These are phyloP conservation scores for Podospora pseudopauciseta DNA, from an alignment of 495 filamentous ascomycete species.

Conservation along the genomic window DNA sequence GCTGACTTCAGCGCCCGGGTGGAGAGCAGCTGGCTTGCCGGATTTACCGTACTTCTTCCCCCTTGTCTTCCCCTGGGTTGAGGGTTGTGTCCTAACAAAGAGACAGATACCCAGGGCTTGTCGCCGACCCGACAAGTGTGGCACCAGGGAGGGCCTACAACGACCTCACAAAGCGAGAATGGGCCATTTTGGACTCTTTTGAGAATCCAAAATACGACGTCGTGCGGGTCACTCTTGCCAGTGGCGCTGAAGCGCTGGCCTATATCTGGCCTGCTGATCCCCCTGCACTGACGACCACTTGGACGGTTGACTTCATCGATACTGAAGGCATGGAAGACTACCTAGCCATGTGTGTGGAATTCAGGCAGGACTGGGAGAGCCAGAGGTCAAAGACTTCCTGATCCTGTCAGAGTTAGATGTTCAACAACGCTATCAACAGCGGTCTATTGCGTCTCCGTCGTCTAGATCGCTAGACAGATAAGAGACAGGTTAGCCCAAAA, in stretches of 20 bases:
- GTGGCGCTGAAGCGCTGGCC: slow-evolving; percentile 6
- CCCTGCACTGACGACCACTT: slow-evolving; percentile 10
- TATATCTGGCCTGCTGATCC: slow-evolving; percentile 15
- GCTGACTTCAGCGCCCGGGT: slow-evolving; percentile 4
- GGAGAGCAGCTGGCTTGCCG: slow-evolving; percentile 15
- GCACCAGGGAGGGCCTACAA: slow-evolving; percentile 12
- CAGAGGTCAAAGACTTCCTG: neutral
- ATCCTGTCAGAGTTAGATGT: neutral
- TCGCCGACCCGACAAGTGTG: slow-evolving; percentile 1
- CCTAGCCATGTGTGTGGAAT: slow-evolving; percentile 1
- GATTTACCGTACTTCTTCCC: slow-evolving; percentile 13
- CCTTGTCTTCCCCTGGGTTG: neutral
- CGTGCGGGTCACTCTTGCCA: slow-evolving; percentile 8
- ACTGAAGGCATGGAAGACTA: slow-evolving; percentile 1
- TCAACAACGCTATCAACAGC: neutral
- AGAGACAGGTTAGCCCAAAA: neutral
- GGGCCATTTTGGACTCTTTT: slow-evolving; percentile 12
- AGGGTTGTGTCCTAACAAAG: neutral
- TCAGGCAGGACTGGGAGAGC: slow-evolving; percentile 13
- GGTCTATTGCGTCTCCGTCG: neutral
- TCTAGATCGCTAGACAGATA: neutral
- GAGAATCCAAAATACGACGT: slow-evolving; percentile 13
- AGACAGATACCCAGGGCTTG: slow-evolving; percentile 18
- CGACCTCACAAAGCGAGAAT: slow-evolving; percentile 10
- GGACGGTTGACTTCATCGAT: slow-evolving; percentile 8